These are phyloP conservation scores for Teratosphaeriaceae sp. DNA, from an alignment of 2,329 filamentous ascomycete species.

Conservation along the genomic window DNA sequence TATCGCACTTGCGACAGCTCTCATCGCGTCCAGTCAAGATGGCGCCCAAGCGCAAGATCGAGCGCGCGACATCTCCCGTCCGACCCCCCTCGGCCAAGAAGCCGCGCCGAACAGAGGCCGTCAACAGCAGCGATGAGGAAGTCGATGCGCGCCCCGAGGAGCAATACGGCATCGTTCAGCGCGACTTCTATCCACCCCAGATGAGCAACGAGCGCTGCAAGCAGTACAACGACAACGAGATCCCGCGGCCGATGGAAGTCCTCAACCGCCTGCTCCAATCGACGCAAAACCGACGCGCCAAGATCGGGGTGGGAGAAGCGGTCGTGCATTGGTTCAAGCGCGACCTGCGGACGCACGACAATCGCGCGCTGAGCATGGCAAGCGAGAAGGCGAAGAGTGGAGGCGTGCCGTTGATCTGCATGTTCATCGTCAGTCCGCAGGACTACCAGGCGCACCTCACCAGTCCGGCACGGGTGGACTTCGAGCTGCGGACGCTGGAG, in stretches of 20 bases:
- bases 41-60: constrained; percentile 21
- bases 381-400: constrained; percentile 58
- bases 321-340: constrained; percentile 90
- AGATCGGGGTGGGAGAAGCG: constrained; percentile 49
- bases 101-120: constrained; percentile 4
- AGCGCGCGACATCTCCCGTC: constrained; percentile 23
- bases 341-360: constrained; percentile 69
- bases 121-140: constrained; percentile 15
- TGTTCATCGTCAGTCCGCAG: constrained; percentile 77
- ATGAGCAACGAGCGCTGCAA: constrained; percentile 74
- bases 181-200: constrained; percentile 74
- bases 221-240: constrained; percentile 63
- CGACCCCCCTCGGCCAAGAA: constrained; percentile 22
- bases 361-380: constrained; percentile 62
- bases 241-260: constrained; percentile 67
- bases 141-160: constrained; percentile 30
- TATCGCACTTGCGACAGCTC: background rate
- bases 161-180: constrained; percentile 37
- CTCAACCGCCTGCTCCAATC: constrained; percentile 56
- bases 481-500: constrained; percentile 65
- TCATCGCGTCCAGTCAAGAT: constrained; percentile 6
- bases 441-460: constrained; percentile 78
- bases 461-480: constrained; percentile 68
- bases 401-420: constrained; percentile 63
- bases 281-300: constrained; percentile 50